Evolutionary conservation across 2,329 filamentous ascomycete species (phyloP).

Genomic region (Chaetomium olivaceum): DNA sequence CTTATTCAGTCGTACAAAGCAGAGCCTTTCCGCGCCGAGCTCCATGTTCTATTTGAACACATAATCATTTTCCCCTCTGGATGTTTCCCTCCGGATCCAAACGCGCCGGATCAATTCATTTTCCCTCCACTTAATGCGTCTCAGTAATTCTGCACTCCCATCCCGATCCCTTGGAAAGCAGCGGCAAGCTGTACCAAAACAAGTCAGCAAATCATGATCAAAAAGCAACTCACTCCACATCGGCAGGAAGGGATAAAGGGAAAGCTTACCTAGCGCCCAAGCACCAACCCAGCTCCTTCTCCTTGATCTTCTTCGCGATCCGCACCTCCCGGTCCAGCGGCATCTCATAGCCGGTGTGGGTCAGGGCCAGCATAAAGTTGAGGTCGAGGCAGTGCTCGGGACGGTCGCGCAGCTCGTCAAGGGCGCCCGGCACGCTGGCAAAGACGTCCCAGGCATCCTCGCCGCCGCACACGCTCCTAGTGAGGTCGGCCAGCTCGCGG

Average conservation of each 20-base stretch:
- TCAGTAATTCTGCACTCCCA: conserved; percentile 88
- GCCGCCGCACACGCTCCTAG: conserved; percentile 81
- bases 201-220: conserved; percentile 6
- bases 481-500: conserved; percentile 82
- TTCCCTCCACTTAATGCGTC: conserved; percentile 50
- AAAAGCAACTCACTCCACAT: neutral
- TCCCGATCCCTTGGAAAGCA: conserved; percentile 77
- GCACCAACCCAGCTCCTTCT: conserved; percentile 96
- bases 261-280: conserved; percentile 78
- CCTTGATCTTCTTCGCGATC: conserved; percentile 98
- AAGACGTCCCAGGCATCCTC: conserved; percentile 80
- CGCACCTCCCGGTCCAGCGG: conserved; percentile 93
- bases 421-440: conserved; percentile 69
- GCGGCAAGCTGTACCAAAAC: conserved; percentile 65
- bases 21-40: neutral
- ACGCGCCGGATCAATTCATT: neutral
- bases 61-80: neutral
- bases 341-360: conserved; percentile 98
- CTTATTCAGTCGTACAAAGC: neutral
- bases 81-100: neutral
- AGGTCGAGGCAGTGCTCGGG: conserved; percentile 93
- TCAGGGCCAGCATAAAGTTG: conserved; percentile 90
- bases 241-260: neutral
- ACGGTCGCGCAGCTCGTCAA: conserved; percentile 76
- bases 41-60: conserved; percentile 7